Evolutionary conservation across 2,329 filamentous ascomycete species (phyloP).

Genomic region (Cordyceps farinosa): DNA sequence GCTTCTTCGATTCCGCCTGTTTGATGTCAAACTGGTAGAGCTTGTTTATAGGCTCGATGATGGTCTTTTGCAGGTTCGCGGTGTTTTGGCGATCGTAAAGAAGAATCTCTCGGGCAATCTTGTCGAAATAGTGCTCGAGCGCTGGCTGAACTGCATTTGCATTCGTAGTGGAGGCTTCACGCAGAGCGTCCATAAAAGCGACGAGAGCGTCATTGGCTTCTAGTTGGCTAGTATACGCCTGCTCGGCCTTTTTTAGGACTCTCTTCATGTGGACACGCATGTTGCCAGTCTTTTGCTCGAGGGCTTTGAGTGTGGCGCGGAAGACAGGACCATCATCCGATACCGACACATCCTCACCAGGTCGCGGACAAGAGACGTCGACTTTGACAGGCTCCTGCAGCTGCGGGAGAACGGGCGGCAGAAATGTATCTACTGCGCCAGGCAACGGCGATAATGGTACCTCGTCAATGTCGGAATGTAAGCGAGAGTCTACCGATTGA

Average conservation of each 20-base stretch:
- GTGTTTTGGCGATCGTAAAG: conserved; percentile 83
- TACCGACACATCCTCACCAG: conserved; percentile 77
- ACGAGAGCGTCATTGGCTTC: conserved; percentile 82
- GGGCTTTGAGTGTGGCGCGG: conserved; percentile 89
- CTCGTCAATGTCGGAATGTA: conserved; percentile 69
- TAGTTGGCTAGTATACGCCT: conserved; percentile 73
- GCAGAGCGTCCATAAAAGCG: conserved; percentile 78
- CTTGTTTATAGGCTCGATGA: conserved; percentile 90
- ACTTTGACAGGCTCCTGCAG: conserved; percentile 64
- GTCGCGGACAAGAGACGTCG: conserved; percentile 81
- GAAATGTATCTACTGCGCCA: conserved; percentile 34
- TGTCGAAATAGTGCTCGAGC: conserved; percentile 96
- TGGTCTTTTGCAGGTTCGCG: conserved; percentile 79
- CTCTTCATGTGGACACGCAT: conserved; percentile 96
- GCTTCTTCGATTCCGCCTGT: conserved; percentile 92
- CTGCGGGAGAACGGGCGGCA: conserved; percentile 25
- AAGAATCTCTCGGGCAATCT: conserved; percentile 87
- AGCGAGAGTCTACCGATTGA: conserved; percentile 79
- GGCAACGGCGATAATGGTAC: conserved; percentile 49
- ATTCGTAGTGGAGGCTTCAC: conserved; percentile 85
- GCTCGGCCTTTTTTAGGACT: conserved; percentile 89
- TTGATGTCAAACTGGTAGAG: conserved; percentile 96
- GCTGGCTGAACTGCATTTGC: conserved; percentile 96
- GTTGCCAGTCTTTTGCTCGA: conserved; percentile 94
- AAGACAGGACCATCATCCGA: conserved; percentile 94